Evolutionary conservation across 2,329 filamentous ascomycete species (phyloP), one percentile per base, ranked within the genome.

Genomic region (Juglanconis oblonga): DNA sequence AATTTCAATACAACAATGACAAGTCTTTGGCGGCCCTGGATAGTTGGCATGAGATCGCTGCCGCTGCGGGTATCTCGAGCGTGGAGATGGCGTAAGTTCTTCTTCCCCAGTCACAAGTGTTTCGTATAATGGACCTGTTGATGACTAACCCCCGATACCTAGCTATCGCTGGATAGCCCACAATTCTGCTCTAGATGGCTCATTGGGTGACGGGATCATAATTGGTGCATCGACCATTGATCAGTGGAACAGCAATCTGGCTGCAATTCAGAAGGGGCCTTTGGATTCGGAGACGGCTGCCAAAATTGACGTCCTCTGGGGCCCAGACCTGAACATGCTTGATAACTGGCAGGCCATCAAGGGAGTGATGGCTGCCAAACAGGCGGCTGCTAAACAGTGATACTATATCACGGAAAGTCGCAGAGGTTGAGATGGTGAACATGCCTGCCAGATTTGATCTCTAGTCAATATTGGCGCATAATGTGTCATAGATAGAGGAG

Each of bases 161-260:
- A 52, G 49, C n/a, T 77, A 87, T 62, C 76, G 86, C 52, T 88
- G 86, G 85, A 68, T 81, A 29, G 76, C 75, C n/a, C 81, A 86
- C 67, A 84, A 88, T 69, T 84, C 81, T 5, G 73, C 73, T 33
- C 65, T 79, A n/a, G 69, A 67, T 35, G 64, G 61, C 14, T 68
- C 70, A 14, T 66, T 68, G 8, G 73, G 72, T 35, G 76, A 76
- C 66, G 68, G 62, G 11, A 63, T 79, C 59, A 72, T 78, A 33
- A 65, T 78, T 31, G 77, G 76, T 1, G 75, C 74, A 2, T 73
- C 68, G 33, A 74, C 67, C 45, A 64, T 69, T 4, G 68, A 69
- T 42, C 75, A 78, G 66, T 64, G 76, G 24, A 66, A 71, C 56
- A 67, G 73, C 36, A 76, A 73, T 17, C 3, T 60, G 14, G 53